Percentiles rank a stretch among this genome's conserved stretches.
phyloP scores from a whole-genome alignment of 495 filamentous ascomycete genomes.

The Penicillium cataractarum region DNA sequence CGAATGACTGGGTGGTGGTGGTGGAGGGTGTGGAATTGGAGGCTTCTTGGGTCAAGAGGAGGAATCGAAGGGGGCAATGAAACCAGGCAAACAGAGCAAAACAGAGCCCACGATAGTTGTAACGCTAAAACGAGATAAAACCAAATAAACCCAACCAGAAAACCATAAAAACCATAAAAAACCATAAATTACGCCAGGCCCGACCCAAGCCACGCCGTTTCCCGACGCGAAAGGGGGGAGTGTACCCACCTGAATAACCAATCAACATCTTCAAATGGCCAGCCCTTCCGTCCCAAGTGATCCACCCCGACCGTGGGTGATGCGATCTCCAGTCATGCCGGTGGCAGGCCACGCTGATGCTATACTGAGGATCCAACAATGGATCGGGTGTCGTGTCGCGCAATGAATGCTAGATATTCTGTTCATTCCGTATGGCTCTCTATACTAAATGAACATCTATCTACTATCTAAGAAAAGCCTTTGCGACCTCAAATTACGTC shows the following conservation, averaged over 20 bases:
- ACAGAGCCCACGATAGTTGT: background rate
- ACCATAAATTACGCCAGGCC: background rate
- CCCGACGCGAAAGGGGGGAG: conserved; percentile 13
- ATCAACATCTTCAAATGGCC: background rate
- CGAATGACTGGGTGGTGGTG: conserved; percentile 44
- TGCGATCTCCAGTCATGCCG: conserved; percentile 15
- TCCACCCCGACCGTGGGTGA: conserved; percentile 14
- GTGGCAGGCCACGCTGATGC: conserved; percentile 5
- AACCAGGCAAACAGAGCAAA: conserved; percentile 13
- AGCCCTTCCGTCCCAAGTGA: conserved; percentile 3
- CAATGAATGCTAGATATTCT: background rate
- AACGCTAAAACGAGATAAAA: background rate
- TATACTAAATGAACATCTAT: background rate
- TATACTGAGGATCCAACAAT: background rate
- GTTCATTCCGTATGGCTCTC: no score
- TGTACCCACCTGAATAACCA: background rate
- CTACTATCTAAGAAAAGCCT: background rate
- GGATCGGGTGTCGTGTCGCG: background rate
- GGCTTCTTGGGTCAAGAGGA: conserved; percentile 8
- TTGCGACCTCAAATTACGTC: conserved; percentile 10
- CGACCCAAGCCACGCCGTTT: conserved; percentile 15
- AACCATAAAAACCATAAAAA: background rate
- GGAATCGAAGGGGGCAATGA: background rate
- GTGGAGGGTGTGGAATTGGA: conserved; percentile 12
- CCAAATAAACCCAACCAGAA: background rate